Base-by-base conservation (phyloP, 2,329 filamentous ascomycete species). In the Epichloe baconii region DNA sequence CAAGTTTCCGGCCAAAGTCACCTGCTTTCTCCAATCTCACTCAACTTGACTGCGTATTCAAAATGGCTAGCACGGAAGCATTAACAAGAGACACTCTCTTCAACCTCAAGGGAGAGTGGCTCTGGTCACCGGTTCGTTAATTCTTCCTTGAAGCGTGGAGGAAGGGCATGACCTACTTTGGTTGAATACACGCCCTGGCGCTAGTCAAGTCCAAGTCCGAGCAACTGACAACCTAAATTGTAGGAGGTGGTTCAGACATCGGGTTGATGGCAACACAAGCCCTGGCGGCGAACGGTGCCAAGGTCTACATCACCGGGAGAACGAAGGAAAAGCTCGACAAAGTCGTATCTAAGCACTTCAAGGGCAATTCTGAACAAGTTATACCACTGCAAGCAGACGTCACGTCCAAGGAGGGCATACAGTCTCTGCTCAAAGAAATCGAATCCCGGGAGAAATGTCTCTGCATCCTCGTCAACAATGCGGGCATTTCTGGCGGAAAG, bases 271-370 rank as follows among this genome's bases (percentile, higher is more conserved):
- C 81, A 43, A 77, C 79, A 2, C 78, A 85, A 57, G 77, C 82
- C 6, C 80, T 85, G 50, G 78, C 85, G 0, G 68, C 72, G 52
- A 86, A 85, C 64, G 82, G 83, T 54, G 78, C 77, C 52, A 83
- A 77, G 55, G 83, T 87, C 5, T 87, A 86, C 70, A 82, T 88
- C 55, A 80, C 79, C 23, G 82, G 84, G 35, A 79, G 78, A 15
- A 80, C 78, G 43, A 69, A 71, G 26, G 81, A 80, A 59, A 83
- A 83, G 60, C 71, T 83, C 46, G 78, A 82, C 17, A 76, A 69
- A 35, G 76, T 79, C 2, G 78, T 78, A 44, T 65, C 82, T 51
- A 78, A 75, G 47, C 79, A 79, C 55, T 70, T 78, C 34, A 73
- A 77, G 57, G 73, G 70, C 52, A 62, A 69, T 38, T 66, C 71